phyloP scores from a whole-genome alignment of 2,329 filamentous ascomycete species.

The Lecanicillium sp. region DNA sequence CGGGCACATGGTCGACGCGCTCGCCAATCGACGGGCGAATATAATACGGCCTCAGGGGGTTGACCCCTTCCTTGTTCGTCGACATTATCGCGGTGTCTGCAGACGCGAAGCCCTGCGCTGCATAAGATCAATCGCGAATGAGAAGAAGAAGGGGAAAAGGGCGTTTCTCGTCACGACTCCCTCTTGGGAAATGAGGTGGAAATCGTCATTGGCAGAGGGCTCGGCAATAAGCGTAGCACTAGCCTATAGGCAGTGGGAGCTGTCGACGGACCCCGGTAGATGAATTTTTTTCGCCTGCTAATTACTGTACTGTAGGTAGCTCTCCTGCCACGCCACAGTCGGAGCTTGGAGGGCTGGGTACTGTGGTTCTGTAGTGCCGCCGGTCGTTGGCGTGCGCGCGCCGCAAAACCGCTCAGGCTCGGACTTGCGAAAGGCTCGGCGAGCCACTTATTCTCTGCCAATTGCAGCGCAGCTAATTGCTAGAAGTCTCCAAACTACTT shows the following conservation, averaged over 20 bases:
- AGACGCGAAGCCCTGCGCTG: constrained; percentile 13
- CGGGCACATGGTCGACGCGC: constrained; percentile 26
- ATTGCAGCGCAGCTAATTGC: constrained; percentile 6
- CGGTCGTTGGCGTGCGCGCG: too few species aligned
- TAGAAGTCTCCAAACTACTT: too few species aligned
- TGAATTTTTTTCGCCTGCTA: constrained; percentile 26
- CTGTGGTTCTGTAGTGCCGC: too few species aligned
- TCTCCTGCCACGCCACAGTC: too few species aligned
- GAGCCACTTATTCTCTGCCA: not conserved
- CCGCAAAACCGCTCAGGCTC: too few species aligned
- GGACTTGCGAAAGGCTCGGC: not conserved
- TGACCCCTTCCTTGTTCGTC: constrained; percentile 38
- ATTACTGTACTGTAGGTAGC: too few species aligned
- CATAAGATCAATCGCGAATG: constrained; percentile 12
- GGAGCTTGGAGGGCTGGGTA: too few species aligned
- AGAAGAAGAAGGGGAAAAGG: constrained; percentile 12
- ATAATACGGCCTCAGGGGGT: constrained; percentile 64
- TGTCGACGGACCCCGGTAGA: constrained; percentile 24
- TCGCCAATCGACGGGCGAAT: constrained; percentile 51
- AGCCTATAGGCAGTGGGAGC: too few species aligned
- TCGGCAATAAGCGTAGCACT: too few species aligned
- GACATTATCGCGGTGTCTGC: constrained; percentile 29
- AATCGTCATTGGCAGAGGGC: not conserved
- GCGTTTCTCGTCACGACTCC: too few species aligned
- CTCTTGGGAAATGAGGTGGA: constrained; percentile 14